Conservation (phyloP, 1,139 yeast species). For the Trichomonascaceae sp. region DNA sequence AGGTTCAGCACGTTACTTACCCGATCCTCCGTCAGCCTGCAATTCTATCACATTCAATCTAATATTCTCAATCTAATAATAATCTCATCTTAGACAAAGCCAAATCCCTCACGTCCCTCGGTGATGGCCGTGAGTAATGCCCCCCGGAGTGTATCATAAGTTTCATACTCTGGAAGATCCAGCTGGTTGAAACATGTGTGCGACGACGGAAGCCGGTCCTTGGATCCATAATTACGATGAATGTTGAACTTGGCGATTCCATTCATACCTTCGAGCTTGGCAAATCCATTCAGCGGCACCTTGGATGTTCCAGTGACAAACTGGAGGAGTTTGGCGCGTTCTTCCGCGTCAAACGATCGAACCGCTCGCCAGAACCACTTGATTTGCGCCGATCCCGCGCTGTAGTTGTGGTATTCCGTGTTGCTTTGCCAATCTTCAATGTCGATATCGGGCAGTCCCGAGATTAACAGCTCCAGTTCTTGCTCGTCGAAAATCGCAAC, state of each 20-base stretch:
- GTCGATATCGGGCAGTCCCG: conserved; percentile 94
- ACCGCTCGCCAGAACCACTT: conserved; percentile 99
- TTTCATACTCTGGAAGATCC: conserved; percentile 85
- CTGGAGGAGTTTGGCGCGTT: conserved; percentile 83
- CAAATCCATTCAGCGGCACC: conserved; percentile 91
- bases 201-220: conserved; percentile 83
- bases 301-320: conserved; percentile 97
- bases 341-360: conserved; percentile 85
- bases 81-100: conserved; percentile 42
- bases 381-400: conserved; percentile 74
- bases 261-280: conserved; percentile 77
- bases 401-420: conserved; percentile 71
- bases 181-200: conserved; percentile 96
- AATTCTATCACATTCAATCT: no score
- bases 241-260: conserved; percentile 82
- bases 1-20: no score
- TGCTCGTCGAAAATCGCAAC: conserved; percentile 89
- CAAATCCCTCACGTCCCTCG: conserved; percentile 96
- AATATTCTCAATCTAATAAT: no score
- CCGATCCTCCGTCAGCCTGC: no score
- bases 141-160: conserved; percentile 73
- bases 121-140: conserved; percentile 74
- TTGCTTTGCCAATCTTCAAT: conserved; percentile 92
- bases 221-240: conserved; percentile 78
- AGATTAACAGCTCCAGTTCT: conserved; percentile 80